A percentile compares a stretch with the other conserved stretches of the same genome.
These are phyloP conservation scores for Lathyrus oleraceus DNA, from an alignment of 306 rosid genomes.

Conservation along the genomic window DNA sequence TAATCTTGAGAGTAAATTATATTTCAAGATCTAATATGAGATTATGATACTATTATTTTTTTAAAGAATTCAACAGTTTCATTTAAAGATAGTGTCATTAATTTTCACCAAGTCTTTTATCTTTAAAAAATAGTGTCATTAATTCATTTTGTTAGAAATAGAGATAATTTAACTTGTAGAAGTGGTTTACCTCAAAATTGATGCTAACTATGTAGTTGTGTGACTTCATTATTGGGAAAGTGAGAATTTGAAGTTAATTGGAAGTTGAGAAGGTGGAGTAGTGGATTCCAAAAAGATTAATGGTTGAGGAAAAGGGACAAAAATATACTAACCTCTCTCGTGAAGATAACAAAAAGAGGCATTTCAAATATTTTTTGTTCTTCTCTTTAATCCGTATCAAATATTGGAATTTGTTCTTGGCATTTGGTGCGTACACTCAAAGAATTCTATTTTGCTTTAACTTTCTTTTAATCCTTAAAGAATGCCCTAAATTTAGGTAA, in stretches of 20 bases:
- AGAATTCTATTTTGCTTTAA: constrained; percentile 32
- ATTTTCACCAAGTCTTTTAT: background rate
- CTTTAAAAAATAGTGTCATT: background rate
- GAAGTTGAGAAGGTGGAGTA: constrained; percentile 28
- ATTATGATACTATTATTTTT: too few relatives aligned
- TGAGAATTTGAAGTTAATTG: background rate
- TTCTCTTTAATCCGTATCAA: constrained; percentile 21
- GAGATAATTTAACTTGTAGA: background rate
- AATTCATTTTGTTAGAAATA: background rate
- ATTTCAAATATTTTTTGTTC: constrained; percentile 12
- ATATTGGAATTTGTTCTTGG: constrained; percentile 33
- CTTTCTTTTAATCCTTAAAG: constrained; percentile 22
- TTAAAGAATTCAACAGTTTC: too few relatives aligned
- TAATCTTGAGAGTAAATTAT: too few relatives aligned
- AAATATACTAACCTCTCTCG: constrained; percentile 41
- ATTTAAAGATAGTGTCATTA: too few relatives aligned
- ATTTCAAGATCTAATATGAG: too few relatives aligned
- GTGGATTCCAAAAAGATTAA: constrained; percentile 36
- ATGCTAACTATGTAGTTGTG: background rate
- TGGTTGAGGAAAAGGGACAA: constrained; percentile 19
- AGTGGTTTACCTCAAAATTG: background rate
- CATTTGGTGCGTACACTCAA: constrained; percentile 38
- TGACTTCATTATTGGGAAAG: background rate
- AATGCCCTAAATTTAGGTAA: background rate
- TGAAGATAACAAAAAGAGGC: constrained; percentile 32